Evolutionary conservation across 768 basidiomycete species (phyloP), one percentile per base, ranked within the genome.

Genomic region (Psilocybe subaeruginosa): DNA sequence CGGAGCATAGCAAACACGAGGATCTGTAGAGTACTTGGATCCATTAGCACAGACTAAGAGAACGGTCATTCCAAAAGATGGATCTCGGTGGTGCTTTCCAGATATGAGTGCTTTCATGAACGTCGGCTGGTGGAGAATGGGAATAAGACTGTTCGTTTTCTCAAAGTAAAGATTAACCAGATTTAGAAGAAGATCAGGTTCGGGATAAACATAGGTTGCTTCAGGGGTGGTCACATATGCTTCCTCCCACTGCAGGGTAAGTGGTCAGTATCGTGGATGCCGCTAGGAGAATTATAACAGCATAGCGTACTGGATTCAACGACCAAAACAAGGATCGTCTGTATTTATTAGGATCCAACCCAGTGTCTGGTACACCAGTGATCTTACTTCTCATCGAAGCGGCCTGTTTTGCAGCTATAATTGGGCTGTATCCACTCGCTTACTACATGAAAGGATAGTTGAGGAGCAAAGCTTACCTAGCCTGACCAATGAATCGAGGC

Each of bases 41-140:
- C 81, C 92, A 23, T 85, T 76, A 0, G 93, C 91, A 68, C 90
- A 92, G 0, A 93, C 84, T 1, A 92, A 77, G 4, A 94, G 77
- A 19, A 92, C 80, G 0, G 83, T 81, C 1, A 82, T 73, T 0
- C 79, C 84, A 68, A 95, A 93, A 0, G 76, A 68, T 0, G 78
- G 58, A 58, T 91, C 78, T 0, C 65, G 72, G 16, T 78, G 69
- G 66, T 92, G 86, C 2, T 85, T 66, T 0, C 81, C 81, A 3
- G 82, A 77, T 1, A 63, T 65, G 17, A 89, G 66, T 11, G 78
- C 75, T n/a, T 76, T 74, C 46, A 87, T 80, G 64, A 95, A 93
- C 4, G 84, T 84, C 0, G 86, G 87, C 3, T 86, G 81, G 67
- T 95, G 93, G 3, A 97, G 77, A 3, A 95, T 77, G 0, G 93